Conservation (phyloP, 441 rosid genomes). For the Gossypium gossypioides region DNA sequence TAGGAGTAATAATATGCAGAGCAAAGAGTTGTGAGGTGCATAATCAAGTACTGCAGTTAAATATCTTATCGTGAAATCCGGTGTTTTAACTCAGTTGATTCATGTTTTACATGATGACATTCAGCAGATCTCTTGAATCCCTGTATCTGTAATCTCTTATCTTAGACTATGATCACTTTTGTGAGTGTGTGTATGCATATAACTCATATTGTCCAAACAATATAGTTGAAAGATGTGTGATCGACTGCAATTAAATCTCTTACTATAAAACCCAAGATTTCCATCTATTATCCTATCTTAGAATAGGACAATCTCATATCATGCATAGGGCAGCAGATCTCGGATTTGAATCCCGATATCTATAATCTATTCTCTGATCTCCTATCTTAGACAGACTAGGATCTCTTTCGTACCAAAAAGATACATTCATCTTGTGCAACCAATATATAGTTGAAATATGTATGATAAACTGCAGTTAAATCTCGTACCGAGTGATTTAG, state of each 20-base stretch:
- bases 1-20: conserved; percentile 13
- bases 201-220: not conserved
- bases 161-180: not conserved
- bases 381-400: no score
- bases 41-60: not conserved
- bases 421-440: no score
- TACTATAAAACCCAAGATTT: no score
- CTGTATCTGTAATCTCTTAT: not conserved
- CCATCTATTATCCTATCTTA: no score
- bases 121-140: not conserved
- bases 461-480: not conserved
- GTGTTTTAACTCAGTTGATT: not conserved
- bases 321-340: no score
- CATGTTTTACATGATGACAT: not conserved
- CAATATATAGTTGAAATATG: no score
- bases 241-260: not conserved
- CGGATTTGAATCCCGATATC: no score
- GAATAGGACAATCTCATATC: no score
- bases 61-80: not conserved
- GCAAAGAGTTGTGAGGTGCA: not conserved
- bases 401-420: no score
- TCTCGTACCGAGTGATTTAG: not conserved
- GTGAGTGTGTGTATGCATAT: not conserved
- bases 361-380: no score
- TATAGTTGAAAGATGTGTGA: not conserved